Evolutionary conservation across 1,284 basidiomycete genomes (phyloP), one percentile per base, ranked within the genome.

Genomic region (Phlebopus sp.): DNA sequence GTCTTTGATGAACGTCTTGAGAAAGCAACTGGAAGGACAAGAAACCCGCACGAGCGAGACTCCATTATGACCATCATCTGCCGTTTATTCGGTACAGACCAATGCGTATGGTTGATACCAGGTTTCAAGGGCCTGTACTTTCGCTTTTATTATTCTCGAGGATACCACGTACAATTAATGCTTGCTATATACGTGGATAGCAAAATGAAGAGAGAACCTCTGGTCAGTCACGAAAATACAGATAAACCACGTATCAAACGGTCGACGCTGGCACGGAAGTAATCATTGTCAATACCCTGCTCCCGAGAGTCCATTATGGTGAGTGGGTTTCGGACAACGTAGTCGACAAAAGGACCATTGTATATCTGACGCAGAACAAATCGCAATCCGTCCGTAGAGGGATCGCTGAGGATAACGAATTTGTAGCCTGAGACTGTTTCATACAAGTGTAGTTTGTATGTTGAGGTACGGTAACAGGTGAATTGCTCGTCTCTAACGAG

Each of bases 361-460:
- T 97, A 95, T 54, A 99, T 83, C 67, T 95, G 90, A 34, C 87
- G 82, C 39, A 98, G 73, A 36, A 93, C 78, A 57, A 88, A 87
- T 27, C 91, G 88, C 37, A 96, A 75, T 15, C 87, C 85, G 54
- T 95, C 92, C 30, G 84, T 75, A 37, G 78, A 77, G 1, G 92
- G 90, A 63, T 97, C 93, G 51, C 87, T 92, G 58, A 99, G 81
- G 72, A 98, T 89, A 59, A 97, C 79, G 68, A 99, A 97, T 63
- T 95, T 97, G 81, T 93, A 97, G 35, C 91, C 90, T 7, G 94
- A 92, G 1, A 86, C 64, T 2, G 96, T 95, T 67, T 97, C 94
- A 69, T 88, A 92, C 46, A 97, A 76, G 68, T 98, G 93, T 6
- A 99, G 78, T 63, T 90, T 94, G 79, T 99, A 99, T 2, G 86